These are phyloP conservation scores for Stephania cephalantha DNA, from an alignment of 164 flowering plant species.

Conservation along the genomic window DNA sequence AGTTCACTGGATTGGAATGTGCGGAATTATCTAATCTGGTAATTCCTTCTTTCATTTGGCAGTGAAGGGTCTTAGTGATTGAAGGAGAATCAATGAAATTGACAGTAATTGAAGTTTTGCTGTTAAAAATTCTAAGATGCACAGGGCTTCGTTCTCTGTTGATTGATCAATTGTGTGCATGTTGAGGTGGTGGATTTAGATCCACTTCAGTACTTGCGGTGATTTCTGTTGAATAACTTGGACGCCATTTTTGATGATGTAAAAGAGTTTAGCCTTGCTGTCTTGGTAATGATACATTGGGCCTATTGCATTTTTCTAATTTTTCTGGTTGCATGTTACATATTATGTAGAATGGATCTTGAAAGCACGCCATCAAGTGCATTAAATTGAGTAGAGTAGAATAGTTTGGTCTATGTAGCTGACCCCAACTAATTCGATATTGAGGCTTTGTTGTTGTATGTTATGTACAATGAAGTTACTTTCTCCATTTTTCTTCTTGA, in stretches of 20 bases:
- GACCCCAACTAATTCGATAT: too few species aligned
- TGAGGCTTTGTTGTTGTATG: not conserved
- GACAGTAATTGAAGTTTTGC: constrained; percentile 9
- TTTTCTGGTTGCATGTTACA: not conserved
- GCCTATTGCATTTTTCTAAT: not conserved
- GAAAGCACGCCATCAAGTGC: too few species aligned
- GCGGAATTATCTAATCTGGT: not conserved
- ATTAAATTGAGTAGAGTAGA: too few species aligned
- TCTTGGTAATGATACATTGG: constrained; percentile 11
- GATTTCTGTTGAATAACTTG: constrained; percentile 9
- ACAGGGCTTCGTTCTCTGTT: not conserved
- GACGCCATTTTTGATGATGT: not conserved
- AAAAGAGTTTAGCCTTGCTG: constrained; percentile 18
- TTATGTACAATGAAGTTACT: not conserved
- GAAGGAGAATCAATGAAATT: not conserved
- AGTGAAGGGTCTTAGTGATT: constrained; percentile 6
- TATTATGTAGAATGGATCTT: not conserved
- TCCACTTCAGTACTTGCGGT: constrained; percentile 9
- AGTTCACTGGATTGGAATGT: constrained; percentile 1
- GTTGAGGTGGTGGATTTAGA: constrained; percentile 14
- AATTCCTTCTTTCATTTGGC: constrained; percentile 7
- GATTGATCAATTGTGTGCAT: constrained; percentile 2
- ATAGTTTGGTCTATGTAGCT: too few species aligned
- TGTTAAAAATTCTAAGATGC: not conserved
- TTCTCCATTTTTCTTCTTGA: not conserved